Percentiles rank a stretch among this genome's conserved stretches.
Evolutionary conservation across 73 alveolate species (phyloP).

Genomic region (Paramecium biaurelia): DNA sequence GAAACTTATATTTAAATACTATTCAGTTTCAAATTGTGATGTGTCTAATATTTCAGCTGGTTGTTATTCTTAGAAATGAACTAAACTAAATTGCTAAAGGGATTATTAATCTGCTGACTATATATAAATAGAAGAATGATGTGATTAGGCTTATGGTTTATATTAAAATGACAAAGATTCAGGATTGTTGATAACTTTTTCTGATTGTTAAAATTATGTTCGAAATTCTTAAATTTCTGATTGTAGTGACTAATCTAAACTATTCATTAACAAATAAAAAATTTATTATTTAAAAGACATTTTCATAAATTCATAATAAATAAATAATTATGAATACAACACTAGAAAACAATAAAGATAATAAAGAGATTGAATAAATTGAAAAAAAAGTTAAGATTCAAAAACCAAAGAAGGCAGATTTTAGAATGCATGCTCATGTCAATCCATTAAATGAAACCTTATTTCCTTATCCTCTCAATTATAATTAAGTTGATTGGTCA

Average conservation of each 20-base stretch:
- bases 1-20: neutral
- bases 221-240: neutral
- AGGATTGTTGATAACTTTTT: neutral
- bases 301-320: neutral
- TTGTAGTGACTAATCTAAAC: neutral
- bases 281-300: neutral
- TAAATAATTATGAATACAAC: neutral
- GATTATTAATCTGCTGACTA: neutral
- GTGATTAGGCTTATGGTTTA: neutral
- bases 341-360: neutral
- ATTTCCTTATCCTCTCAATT: constrained; percentile 88
- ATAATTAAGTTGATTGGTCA: constrained; percentile 93
- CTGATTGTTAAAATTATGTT: neutral
- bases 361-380: neutral
- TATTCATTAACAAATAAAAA: neutral
- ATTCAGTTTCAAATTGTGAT: neutral
- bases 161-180: neutral
- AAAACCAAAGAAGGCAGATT: constrained; percentile 96
- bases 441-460: constrained; percentile 90
- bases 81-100: neutral
- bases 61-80: neutral
- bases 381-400: constrained; percentile 27
- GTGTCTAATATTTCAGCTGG: neutral
- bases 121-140: neutral
- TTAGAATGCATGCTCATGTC: constrained; percentile 97